A percentile compares a stretch with the other conserved stretches of the same genome.
Evolutionary conservation across 495 filamentous ascomycete genomes (phyloP).

Genomic region (Talaromyces stipitatus): DNA sequence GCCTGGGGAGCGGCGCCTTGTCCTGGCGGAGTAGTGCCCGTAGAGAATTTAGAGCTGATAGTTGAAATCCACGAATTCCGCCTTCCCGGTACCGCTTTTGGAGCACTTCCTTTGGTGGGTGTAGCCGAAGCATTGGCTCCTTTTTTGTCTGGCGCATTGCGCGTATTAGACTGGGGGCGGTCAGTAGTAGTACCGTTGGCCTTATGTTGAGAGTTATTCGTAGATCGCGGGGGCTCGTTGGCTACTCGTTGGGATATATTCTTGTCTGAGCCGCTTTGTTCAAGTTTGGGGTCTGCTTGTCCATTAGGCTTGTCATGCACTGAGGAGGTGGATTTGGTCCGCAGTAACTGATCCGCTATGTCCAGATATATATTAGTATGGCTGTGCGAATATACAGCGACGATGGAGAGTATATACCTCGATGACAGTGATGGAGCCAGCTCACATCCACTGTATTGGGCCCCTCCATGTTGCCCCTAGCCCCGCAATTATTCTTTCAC

Average conservation of each 20-base stretch:
- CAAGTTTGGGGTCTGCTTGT: not conserved
- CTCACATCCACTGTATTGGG: conserved; percentile 61
- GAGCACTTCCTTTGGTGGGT: conserved; percentile 20
- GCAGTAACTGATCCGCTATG: conserved; percentile 7
- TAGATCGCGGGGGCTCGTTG: not conserved
- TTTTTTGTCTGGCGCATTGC: not conserved
- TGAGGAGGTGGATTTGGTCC: conserved; percentile 14
- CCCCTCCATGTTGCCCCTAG: conserved; percentile 40
- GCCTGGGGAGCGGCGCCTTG: conserved; percentile 30
- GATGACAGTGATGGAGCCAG: conserved; percentile 62
- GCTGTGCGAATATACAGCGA: not conserved
- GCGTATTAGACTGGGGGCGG: not conserved
- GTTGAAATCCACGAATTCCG: conserved; percentile 86
- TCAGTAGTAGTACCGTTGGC: not conserved
- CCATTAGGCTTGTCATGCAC: conserved; percentile 14
- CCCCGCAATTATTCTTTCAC: not conserved
- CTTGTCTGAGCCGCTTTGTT: not conserved
- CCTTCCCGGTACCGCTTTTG: conserved; percentile 36
- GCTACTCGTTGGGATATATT: not conserved
- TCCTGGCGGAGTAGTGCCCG: conserved; percentile 46
- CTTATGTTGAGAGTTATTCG: not conserved
- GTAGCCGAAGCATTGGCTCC: not conserved
- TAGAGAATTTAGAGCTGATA: conserved; percentile 87
- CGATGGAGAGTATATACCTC: conserved; percentile 35
- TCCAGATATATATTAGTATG: not conserved